Evolutionary conservation across 2,329 filamentous ascomycete species (phyloP), one percentile per base, ranked within the genome.

Genomic region (Penicillium sp.): DNA sequence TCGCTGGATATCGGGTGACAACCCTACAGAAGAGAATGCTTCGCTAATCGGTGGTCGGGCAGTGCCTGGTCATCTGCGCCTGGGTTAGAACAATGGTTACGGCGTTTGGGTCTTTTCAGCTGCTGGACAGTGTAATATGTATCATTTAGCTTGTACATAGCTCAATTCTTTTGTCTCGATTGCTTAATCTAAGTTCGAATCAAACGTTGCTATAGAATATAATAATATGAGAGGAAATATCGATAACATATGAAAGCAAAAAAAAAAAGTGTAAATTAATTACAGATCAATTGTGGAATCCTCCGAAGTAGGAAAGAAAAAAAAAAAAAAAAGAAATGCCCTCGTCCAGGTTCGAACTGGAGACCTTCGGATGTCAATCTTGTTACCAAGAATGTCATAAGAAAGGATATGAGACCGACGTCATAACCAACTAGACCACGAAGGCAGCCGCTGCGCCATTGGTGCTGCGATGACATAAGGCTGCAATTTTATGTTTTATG

Each of bases 1-100:
- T 5, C 88, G 85, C 65, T 95, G 91, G 91, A 89, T 94, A 84
- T 83, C 84, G 16, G 83, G 82, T 23, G 81, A 83, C 48, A 80
- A 54, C 53, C 65, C 62, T 41, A 63, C 52, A 32, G 67, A 61
- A 55, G 62, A 62, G 26, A 65, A 62, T 26, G 67, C 72, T 34
- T 63, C 76, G 47, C 68, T 73, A 61, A 75, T 77, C 62, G 73
- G 75, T 34, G 72, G 73, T 16, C 67, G 73, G 45, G 67, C 72
- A 29, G 63, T 67, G 32, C 67, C 74, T 60, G 75, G 75, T 41
- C 66, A 69, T n/a, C 61, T 77, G 43, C 67, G 74, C 47, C 60
- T 77, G n/a, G 75, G 64, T 57, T 61, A 55, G 30, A 44, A 32
- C 23, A 34, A 30, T 5, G 26, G 27, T 59, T 55, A 18, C 27